A percentile compares a stretch with the other conserved stretches of the same genome.
Evolutionary conservation across 768 basidiomycete species (phyloP).

Genomic region (Russula emetica): DNA sequence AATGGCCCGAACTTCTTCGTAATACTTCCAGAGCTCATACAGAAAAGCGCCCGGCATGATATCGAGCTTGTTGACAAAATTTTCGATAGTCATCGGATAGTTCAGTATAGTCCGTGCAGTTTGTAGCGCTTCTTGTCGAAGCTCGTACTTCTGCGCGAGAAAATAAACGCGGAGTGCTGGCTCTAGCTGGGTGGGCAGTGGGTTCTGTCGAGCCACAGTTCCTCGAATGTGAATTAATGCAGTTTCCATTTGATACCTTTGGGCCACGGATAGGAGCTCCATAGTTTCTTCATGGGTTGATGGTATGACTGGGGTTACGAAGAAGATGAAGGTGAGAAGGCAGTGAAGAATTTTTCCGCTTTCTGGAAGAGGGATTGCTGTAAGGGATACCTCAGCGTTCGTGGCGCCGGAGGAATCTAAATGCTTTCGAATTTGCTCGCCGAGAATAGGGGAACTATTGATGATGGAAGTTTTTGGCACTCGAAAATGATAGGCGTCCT

Average conservation of each 20-base stretch:
- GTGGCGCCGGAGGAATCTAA: background rate
- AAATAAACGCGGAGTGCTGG: too few relatives aligned
- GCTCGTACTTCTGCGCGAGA: too few relatives aligned
- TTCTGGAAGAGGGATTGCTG: background rate
- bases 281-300: background rate
- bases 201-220: too few relatives aligned
- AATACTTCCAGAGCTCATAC: too few relatives aligned
- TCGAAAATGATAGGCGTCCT: background rate
- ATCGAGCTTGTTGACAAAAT: too few relatives aligned
- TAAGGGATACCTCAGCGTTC: background rate
- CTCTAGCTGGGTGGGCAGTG: too few relatives aligned
- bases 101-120: too few relatives aligned
- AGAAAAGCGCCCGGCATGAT: too few relatives aligned
- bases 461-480: background rate
- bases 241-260: conserved; percentile 4
- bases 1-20: too few relatives aligned
- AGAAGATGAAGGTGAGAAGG: conserved; percentile 19
- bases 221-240: too few relatives aligned
- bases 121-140: too few relatives aligned
- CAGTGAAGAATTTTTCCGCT: background rate
- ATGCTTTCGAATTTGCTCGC: background rate
- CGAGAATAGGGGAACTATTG: background rate
- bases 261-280: conserved; percentile 6
- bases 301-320: background rate
- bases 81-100: too few relatives aligned